Percentiles rank a stretch among this genome's conserved stretches.
These are phyloP conservation scores for Colletotrichum horii DNA, from an alignment of 2,329 filamentous ascomycete genomes.

Conservation along the genomic window DNA sequence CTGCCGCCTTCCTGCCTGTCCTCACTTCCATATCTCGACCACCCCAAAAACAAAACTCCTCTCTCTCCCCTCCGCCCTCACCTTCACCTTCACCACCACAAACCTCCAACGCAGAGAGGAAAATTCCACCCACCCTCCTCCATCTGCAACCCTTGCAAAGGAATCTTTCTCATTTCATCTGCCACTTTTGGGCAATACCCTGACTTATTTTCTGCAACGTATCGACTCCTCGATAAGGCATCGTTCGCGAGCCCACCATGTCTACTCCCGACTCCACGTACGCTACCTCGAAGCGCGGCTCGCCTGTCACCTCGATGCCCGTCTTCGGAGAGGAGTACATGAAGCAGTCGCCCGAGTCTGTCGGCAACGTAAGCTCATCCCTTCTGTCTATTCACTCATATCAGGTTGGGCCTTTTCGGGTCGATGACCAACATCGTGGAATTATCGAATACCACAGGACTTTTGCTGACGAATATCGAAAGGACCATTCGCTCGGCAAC, in stretches of 20 bases:
- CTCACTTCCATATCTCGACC: background rate
- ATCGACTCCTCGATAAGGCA: background rate
- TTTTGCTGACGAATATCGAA: background rate
- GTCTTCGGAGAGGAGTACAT: conserved; percentile 26
- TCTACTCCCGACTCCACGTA: conserved; percentile 13
- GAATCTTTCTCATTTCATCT: conserved; percentile 19
- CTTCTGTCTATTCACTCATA: background rate
- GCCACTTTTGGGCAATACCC: conserved; percentile 15
- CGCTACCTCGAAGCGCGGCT: conserved; percentile 1
- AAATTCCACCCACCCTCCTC: background rate
- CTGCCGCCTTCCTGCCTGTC: background rate
- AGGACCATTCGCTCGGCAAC: background rate
- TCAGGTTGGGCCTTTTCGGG: background rate
- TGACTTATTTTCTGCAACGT: conserved; percentile 13
- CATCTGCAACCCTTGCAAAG: background rate
- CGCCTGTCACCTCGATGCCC: conserved; percentile 16
- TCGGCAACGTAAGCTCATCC: background rate
- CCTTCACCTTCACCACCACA: background rate
- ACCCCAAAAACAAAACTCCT: background rate
- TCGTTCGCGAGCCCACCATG: conserved; percentile 1
- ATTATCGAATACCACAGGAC: background rate
- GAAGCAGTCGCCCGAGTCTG: conserved; percentile 3
- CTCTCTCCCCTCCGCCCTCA: background rate
- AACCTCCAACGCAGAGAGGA: background rate
- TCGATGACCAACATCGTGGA: background rate